phyloP scores from a whole-genome alignment of 2,329 filamentous ascomycete genomes.

The Pezicula carpinea region DNA sequence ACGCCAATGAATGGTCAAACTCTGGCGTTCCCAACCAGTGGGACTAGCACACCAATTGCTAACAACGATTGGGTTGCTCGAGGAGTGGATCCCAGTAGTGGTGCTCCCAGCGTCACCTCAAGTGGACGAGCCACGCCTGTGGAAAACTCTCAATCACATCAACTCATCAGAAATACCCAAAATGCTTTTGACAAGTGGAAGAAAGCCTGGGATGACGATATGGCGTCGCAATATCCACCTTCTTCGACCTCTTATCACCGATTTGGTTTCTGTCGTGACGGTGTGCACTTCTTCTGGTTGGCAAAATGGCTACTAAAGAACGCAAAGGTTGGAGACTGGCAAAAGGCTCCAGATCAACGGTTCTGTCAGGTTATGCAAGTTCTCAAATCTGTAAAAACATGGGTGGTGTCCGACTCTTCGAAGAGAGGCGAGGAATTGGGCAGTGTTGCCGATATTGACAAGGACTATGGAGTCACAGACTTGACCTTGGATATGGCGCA shows the following conservation, averaged over 20 bases:
- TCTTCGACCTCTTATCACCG: constrained; percentile 48
- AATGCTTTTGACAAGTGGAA: constrained; percentile 68
- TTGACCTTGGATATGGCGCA: constrained; percentile 68
- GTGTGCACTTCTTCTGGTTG: constrained; percentile 69
- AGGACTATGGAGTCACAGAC: constrained; percentile 58
- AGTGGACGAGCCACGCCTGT: constrained; percentile 44
- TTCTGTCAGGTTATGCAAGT: constrained; percentile 57
- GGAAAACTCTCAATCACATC: constrained; percentile 31
- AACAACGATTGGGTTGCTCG: constrained; percentile 53
- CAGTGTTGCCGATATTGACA: constrained; percentile 64
- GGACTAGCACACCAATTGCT: constrained; percentile 51
- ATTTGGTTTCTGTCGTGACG: constrained; percentile 67
- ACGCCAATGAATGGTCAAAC: constrained; percentile 11
- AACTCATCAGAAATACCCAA: constrained; percentile 42
- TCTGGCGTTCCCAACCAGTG: constrained; percentile 31
- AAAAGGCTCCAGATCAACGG: constrained; percentile 52
- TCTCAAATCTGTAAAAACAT: constrained; percentile 54
- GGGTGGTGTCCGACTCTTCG: constrained; percentile 59
- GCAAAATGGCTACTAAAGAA: constrained; percentile 62
- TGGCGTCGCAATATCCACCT: constrained; percentile 61
- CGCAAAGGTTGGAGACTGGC: constrained; percentile 45
- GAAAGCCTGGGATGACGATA: constrained; percentile 65
- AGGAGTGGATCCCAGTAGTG: constrained; percentile 36
- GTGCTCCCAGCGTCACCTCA: constrained; percentile 38
- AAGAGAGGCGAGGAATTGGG: constrained; percentile 63